Conservation (phyloP, 164 flowering plant species). For the Houttuynia cordata region DNA sequence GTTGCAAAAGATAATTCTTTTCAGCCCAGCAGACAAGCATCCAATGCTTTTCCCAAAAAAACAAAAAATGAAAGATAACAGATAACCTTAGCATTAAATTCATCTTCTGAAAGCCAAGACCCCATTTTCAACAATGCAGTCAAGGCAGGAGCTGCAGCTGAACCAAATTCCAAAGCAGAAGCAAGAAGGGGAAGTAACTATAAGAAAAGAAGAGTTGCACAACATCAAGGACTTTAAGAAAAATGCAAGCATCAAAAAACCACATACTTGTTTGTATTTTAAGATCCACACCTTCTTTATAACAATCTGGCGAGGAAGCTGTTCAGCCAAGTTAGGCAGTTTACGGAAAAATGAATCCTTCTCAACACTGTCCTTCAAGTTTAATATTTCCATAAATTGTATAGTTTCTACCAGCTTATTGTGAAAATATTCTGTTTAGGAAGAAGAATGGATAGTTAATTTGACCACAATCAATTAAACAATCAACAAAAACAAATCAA, state of each 20-base stretch:
- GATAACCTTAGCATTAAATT: conserved; percentile 62
- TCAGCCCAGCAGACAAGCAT: background rate
- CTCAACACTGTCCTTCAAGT: conserved; percentile 94
- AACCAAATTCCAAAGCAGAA: conserved; percentile 94
- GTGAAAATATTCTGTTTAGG: conserved; percentile 85
- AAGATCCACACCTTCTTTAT: conserved; percentile 59
- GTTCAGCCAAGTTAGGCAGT: conserved; percentile 93
- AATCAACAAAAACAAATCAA: background rate
- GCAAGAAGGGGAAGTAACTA: conserved; percentile 93
- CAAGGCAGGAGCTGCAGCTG: conserved; percentile 97
- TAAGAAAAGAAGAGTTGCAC: conserved; percentile 6
- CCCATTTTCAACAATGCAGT: conserved; percentile 92
- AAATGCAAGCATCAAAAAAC: background rate
- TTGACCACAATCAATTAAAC: background rate
- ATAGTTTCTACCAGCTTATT: conserved; percentile 97
- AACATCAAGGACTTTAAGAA: background rate
- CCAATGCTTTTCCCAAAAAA: too few relatives aligned
- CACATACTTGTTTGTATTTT: background rate
- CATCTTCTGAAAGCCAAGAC: conserved; percentile 88
- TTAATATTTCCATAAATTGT: conserved; percentile 93
- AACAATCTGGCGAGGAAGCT: conserved; percentile 92
- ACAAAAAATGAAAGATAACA: background rate
- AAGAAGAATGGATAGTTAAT: background rate
- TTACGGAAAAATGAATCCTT: conserved; percentile 96
- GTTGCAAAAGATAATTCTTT: background rate